These are phyloP conservation scores for Neofusicoccum ribis DNA, from an alignment of 2,329 filamentous ascomycete species.

Conservation along the genomic window DNA sequence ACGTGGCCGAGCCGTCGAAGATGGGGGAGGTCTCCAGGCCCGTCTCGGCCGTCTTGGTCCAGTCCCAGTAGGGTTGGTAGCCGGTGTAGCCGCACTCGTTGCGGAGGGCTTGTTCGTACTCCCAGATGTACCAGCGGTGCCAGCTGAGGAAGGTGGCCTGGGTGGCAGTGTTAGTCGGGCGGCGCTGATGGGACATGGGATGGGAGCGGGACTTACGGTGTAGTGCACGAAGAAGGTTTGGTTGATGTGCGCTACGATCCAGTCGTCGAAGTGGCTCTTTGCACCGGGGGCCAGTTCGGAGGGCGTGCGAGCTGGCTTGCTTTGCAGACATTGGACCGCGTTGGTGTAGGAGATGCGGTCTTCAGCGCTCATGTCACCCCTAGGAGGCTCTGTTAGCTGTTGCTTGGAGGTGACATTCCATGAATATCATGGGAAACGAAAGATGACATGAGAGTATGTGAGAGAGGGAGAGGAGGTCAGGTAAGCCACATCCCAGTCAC, in stretches of 20 bases:
- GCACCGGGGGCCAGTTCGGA: constrained; percentile 31
- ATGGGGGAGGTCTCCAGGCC: constrained; percentile 45
- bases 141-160: constrained; percentile 39
- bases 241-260: constrained; percentile 37
- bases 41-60: constrained; percentile 14
- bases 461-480: no score
- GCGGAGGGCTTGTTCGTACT: constrained; percentile 43
- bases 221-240: constrained; percentile 37
- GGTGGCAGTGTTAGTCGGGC: background rate
- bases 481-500: no score
- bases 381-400: background rate
- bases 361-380: constrained; percentile 7
- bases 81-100: constrained; percentile 47
- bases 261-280: constrained; percentile 39
- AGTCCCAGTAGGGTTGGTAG: constrained; percentile 43
- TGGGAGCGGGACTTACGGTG: constrained; percentile 26
- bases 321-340: constrained; percentile 37
- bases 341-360: constrained; percentile 38
- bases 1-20: constrained; percentile 56
- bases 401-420: background rate
- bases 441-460: background rate
- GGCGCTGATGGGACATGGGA: background rate
- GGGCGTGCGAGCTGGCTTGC: constrained; percentile 33
- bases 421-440: background rate
- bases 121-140: constrained; percentile 46